phyloP scores from a whole-genome alignment of 2,329 filamentous ascomycete species.

The Ophiostoma australiae region DNA sequence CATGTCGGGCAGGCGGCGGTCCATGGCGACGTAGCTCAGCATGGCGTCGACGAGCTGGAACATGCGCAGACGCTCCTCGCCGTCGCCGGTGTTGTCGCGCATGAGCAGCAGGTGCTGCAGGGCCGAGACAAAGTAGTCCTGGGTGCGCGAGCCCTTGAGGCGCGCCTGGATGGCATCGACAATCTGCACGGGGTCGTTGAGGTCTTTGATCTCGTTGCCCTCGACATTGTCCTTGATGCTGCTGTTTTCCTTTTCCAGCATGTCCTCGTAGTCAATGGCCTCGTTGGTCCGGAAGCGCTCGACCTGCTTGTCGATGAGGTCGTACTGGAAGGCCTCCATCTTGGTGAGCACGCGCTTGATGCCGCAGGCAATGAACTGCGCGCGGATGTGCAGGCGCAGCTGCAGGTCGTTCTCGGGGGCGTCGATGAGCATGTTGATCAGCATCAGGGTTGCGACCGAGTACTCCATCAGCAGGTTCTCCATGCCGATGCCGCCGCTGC shows the following conservation, averaged over 20 bases:
- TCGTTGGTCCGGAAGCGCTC: slow-evolving; percentile 90
- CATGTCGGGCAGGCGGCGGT: slow-evolving; percentile 89
- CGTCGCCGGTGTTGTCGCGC: slow-evolving; percentile 66
- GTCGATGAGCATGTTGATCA: slow-evolving; percentile 96
- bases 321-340: slow-evolving; percentile 98
- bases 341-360: slow-evolving; percentile 91
- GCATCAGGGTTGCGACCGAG: slow-evolving; percentile 85
- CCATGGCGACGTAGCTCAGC: slow-evolving; percentile 98
- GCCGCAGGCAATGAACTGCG: slow-evolving; percentile 92
- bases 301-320: slow-evolving; percentile 96
- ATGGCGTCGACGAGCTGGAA: slow-evolving; percentile 98
- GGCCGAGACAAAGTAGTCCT: slow-evolving; percentile 93
- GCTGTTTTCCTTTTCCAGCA: slow-evolving; percentile 84
- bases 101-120: slow-evolving; percentile 94
- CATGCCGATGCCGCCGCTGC: slow-evolving; percentile 95
- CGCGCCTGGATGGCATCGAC: slow-evolving; percentile 87
- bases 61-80: slow-evolving; percentile 87
- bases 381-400: slow-evolving; percentile 86
- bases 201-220: slow-evolving; percentile 73
- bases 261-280: slow-evolving; percentile 96
- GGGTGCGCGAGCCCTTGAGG: slow-evolving; percentile 74
- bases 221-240: slow-evolving; percentile 86
- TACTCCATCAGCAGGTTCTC: slow-evolving; percentile 99
- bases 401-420: slow-evolving; percentile 84
- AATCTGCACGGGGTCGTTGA: slow-evolving; percentile 89